Conservation (phyloP, 805 yeast genomes). For the Pichia paraexigua region DNA sequence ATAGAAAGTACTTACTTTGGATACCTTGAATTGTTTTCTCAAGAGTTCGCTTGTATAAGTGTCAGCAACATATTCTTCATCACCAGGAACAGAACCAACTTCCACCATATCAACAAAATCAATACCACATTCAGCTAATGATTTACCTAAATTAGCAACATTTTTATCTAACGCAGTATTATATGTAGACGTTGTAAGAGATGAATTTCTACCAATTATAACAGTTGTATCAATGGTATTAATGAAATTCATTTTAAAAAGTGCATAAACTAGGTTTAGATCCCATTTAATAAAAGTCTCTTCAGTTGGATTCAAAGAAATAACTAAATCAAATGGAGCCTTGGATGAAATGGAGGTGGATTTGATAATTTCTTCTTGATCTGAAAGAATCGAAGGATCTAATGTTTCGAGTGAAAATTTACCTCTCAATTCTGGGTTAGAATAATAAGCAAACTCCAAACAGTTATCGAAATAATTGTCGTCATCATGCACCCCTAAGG, state of each 20-base stretch:
- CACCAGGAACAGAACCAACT: slow-evolving; percentile 1
- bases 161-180: slow-evolving; percentile 2
- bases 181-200: not conserved
- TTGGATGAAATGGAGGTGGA: not conserved
- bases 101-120: not conserved
- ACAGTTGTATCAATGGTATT: not conserved
- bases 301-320: slow-evolving; percentile 6
- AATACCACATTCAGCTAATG: not conserved
- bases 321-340: not conserved
- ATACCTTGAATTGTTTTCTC: slow-evolving; percentile 2
- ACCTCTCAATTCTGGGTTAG: slow-evolving; percentile 8
- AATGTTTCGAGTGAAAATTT: not conserved
- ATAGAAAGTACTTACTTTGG: not conserved
- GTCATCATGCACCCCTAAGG: not conserved
- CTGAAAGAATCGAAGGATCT: not conserved
- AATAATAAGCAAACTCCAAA: not conserved
- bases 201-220: slow-evolving; percentile 1
- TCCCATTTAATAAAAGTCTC: slow-evolving; percentile 6
- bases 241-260: not conserved
- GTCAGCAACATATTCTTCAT: slow-evolving; percentile 5
- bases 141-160: not conserved
- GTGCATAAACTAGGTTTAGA: slow-evolving; percentile 1
- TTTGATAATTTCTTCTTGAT: not conserved
- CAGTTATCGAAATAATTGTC: not conserved
- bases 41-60: not conserved